Percentiles rank a stretch among this genome's conserved stretches.
Conservation (phyloP, 495 filamentous ascomycete species). For the Aspergillus homomorphus region DNA sequence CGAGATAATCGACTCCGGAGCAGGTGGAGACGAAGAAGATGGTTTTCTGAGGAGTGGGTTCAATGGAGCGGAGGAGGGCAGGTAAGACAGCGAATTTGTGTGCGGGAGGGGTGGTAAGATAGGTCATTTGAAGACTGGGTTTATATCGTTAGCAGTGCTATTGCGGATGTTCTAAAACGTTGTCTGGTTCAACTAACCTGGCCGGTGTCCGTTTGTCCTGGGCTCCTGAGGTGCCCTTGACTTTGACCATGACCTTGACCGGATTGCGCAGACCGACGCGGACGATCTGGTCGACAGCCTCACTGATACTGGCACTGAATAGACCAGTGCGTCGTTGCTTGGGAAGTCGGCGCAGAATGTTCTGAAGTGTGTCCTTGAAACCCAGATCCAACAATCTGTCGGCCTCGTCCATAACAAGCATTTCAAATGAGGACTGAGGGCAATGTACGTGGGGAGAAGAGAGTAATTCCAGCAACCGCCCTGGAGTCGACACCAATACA, state of each 20-base stretch:
- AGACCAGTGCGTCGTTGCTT: conserved; percentile 92
- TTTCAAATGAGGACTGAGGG: conserved; percentile 82
- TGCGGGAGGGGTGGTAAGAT: conserved; percentile 67
- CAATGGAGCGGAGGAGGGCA: conserved; percentile 63
- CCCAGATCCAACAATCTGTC: conserved; percentile 92
- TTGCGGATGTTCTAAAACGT: background rate
- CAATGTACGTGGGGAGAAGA: conserved; percentile 89
- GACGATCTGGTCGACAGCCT: conserved; percentile 90
- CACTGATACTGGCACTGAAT: conserved; percentile 89
- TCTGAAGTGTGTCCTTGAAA: conserved; percentile 85
- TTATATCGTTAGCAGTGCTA: conserved; percentile 11
- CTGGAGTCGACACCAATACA: conserved; percentile 83
- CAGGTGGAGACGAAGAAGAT: conserved; percentile 95
- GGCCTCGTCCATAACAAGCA: conserved; percentile 90
- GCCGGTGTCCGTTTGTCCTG: conserved; percentile 87
- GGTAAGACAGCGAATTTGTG: conserved; percentile 74
- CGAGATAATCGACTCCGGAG: conserved; percentile 91
- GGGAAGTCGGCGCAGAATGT: conserved; percentile 77
- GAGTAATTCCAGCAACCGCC: conserved; percentile 81
- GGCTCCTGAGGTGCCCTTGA: conserved; percentile 70
- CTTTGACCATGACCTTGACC: conserved; percentile 88
- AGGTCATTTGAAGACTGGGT: conserved; percentile 78
- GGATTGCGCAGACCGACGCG: conserved; percentile 89
- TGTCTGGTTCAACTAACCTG: conserved; percentile 31
- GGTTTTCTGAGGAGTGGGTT: conserved; percentile 71